Evolutionary conservation across 2,329 filamentous ascomycete genomes (phyloP).

Genomic region (Apiospora saccharicola): DNA sequence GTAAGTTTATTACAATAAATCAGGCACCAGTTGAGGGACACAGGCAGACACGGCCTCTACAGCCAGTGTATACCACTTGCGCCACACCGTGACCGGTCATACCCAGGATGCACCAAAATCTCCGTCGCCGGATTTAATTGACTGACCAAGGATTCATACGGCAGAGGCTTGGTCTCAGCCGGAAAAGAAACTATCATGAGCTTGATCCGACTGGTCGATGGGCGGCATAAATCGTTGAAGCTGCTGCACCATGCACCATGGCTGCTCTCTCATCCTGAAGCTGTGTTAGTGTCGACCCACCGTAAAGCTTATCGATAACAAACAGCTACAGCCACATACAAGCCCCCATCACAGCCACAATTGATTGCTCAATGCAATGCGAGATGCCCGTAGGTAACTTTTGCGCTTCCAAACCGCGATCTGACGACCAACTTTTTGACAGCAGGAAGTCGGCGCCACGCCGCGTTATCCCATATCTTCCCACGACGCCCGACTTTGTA

Average conservation of each 20-base stretch:
- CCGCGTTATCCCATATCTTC: neutral
- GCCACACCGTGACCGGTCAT: neutral
- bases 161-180: too few species aligned
- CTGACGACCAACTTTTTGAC: slow-evolving; percentile 12
- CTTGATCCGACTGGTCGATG: neutral
- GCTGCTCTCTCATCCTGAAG: too few species aligned
- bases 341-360: neutral
- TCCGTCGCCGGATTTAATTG: neutral
- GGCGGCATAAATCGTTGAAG: too few species aligned
- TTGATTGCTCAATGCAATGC: neutral
- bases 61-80: too few species aligned
- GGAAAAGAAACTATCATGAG: too few species aligned
- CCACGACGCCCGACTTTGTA: neutral
- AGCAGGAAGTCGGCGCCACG: slow-evolving; percentile 19
- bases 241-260: too few species aligned
- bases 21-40: too few species aligned
- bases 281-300: neutral
- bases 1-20: too few species aligned
- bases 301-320: neutral
- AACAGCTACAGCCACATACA: neutral
- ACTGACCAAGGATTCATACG: too few species aligned
- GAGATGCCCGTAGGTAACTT: slow-evolving; percentile 11
- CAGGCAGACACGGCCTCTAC: neutral
- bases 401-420: slow-evolving; percentile 13
- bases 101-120: neutral